Conservation (phyloP, 192 early-diverging fungal species). For the Podila clonocystis region DNA sequence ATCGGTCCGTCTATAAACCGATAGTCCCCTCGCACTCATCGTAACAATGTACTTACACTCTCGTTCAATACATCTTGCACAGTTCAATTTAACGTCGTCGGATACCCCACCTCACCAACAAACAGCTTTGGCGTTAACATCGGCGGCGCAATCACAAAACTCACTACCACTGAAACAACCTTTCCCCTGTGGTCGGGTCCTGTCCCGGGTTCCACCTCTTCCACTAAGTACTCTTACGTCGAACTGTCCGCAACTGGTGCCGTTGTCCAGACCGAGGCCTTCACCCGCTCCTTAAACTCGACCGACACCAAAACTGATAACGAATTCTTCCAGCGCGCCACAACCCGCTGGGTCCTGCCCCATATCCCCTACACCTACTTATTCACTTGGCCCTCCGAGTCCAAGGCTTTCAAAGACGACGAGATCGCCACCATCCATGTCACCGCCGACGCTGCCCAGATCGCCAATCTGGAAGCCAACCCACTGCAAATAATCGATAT, state of each 20-base stretch:
- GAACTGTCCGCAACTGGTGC: conserved; percentile 15
- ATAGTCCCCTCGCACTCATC: no score
- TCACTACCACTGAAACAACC: conserved; percentile 1
- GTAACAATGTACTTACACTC: not conserved
- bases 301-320: conserved; percentile 42
- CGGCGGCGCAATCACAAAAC: conserved; percentile 20
- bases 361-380: conserved; percentile 52
- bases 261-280: conserved; percentile 18
- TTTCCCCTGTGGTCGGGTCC: conserved; percentile 31
- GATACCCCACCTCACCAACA: conserved; percentile 10
- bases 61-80: not conserved
- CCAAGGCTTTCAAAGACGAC: conserved; percentile 50
- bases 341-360: conserved; percentile 50
- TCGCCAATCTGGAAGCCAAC: conserved; percentile 27
- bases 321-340: conserved; percentile 57
- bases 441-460: conserved; percentile 22
- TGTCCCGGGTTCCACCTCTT: conserved; percentile 11
- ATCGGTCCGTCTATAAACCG: not conserved
- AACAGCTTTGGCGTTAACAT: conserved; percentile 32
- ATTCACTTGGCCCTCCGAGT: conserved; percentile 21
- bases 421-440: conserved; percentile 47
- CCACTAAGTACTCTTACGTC: conserved; percentile 18
- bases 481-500: conserved; percentile 19
- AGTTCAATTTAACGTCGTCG: conserved; percentile 36
- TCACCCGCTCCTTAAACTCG: conserved; percentile 12